Evolutionary conservation across 192 early-diverging fungal genomes (phyloP), one percentile per base, ranked within the genome.

Genomic region (Coemansia pectinata): DNA sequence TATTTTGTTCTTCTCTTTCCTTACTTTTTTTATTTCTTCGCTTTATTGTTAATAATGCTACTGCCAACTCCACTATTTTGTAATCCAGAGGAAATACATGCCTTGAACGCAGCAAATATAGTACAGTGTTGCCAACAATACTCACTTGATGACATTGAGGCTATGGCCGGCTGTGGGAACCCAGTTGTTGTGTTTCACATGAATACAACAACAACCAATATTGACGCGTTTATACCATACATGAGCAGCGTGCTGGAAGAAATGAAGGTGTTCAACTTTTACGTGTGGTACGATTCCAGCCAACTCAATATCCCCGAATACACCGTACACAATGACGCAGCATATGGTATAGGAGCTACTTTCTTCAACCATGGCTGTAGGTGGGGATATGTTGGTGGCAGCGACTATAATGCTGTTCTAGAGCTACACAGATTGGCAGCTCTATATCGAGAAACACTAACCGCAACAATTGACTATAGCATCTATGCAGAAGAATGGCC

Each of bases 261-360:
- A 2, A 59, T 59, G 57, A 33, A 36, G 33, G 57, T 59, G 33
- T 59, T 59, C n/a, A 59, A 59, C 31, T 36, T 59, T 19, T 59
- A 59, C 2, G 57, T 36, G 31, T 59, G 57, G 57, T 59, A 34
- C 7, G 57, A 59, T 36, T 59, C 57, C 29, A 59, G 57, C 33
- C 11, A 59, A 34, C n/a, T 59, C 15, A 34, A 19, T 17, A 59
- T 59, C 14, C 29, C 57, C 7, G 31, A 59, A 19, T 8, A 9
- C 29, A 36, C 6, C 8, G 7, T 19, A 17, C 31, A 36, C 8
- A 31, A 19, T 11, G 57, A 34, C n/a, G 14, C 7, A 19, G 29
- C 57, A 19, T 21, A 59, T 7, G 15, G 15, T 14, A 59, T 59
- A 15, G 57, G 57, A 9, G 57, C 57, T 5, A 36, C 33, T 5